phyloP scores from a whole-genome alignment of 129 eudicot species.

The Helianthus annuus region HanXRQr2.0-SUNRISE NC_035449.2:10751789-10752288 shows the following conservation, averaged over 20 bases:
- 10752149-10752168: conserved; percentile 13
- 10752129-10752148: conserved; percentile 12
- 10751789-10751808: too few species aligned
- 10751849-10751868: too few species aligned
- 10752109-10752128: background rate
- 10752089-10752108: background rate
- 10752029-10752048: background rate
- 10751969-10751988: too few species aligned
- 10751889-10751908: too few species aligned
- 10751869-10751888: too few species aligned
- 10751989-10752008: conserved; percentile 1
- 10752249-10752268: background rate
- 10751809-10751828: too few species aligned
- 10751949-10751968: background rate
- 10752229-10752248: background rate
- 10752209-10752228: background rate
- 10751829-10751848: too few species aligned
- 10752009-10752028: background rate
- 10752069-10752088: background rate
- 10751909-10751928: background rate
- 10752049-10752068: conserved; percentile 14
- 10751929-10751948: background rate
- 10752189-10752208: background rate
- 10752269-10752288: background rate
- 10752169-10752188: background rate